Conservation (phyloP, 177 flowering plant genomes). For the Vitis hybrid region DNA sequence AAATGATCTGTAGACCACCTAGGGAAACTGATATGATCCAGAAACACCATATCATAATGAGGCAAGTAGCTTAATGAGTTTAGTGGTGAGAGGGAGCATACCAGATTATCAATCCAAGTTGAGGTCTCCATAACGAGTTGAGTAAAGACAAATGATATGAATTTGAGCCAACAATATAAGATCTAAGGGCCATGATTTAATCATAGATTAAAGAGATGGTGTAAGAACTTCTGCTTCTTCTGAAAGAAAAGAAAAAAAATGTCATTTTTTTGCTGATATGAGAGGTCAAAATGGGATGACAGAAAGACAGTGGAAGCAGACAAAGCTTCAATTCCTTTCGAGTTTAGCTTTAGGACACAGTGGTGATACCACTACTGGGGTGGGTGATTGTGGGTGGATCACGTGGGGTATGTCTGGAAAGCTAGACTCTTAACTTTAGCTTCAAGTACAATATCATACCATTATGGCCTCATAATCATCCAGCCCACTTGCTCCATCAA, state of each 20-base stretch:
- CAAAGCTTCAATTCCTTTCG: not conserved
- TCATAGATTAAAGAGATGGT: too few relatives aligned
- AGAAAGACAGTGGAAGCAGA: not conserved
- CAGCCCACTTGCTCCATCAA: not conserved
- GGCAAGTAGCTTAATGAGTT: not conserved
- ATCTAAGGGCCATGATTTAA: constrained; percentile 1
- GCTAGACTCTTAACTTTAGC: not conserved
- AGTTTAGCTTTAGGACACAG: not conserved
- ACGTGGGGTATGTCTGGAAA: not conserved
- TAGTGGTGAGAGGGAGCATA: not conserved
- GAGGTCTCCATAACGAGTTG: not conserved
- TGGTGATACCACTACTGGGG: constrained; percentile 2
- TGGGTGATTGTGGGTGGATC: not conserved
- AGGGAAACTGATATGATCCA: not conserved
- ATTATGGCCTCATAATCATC: constrained; percentile 4
- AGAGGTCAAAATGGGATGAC: not conserved
- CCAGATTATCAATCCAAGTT: not conserved
- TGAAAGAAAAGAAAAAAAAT: not conserved
- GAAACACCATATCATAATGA: constrained; percentile 3
- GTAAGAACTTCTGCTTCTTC: not conserved
- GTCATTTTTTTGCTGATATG: not conserved
- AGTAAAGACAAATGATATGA: not conserved
- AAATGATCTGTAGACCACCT: not conserved
- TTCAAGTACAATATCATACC: not conserved
- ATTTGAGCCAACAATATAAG: constrained; percentile 1